These are phyloP conservation scores for Xerocomus spinulosus DNA, from an alignment of 768 basidiomycete species.

Conservation along the genomic window DNA sequence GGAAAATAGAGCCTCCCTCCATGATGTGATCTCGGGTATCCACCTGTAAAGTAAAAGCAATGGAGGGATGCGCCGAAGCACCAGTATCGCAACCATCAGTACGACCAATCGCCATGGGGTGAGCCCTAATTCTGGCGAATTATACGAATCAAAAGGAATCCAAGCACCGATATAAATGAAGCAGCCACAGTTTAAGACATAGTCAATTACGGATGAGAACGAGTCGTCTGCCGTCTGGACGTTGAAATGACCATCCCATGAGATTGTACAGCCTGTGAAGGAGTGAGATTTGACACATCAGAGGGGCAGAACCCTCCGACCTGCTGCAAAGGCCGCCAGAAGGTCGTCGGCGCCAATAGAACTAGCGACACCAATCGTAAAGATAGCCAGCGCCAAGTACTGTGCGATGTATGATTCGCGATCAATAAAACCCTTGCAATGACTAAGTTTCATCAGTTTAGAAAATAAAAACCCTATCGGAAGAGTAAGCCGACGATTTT, in stretches of 20 bases:
- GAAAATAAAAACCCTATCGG: conserved; percentile 59
- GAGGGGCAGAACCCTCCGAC: conserved; percentile 30
- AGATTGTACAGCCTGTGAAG: conserved; percentile 75
- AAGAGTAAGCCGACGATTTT: neutral
- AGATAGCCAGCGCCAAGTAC: conserved; percentile 66
- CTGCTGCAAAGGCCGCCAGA: conserved; percentile 82
- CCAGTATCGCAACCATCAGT: conserved; percentile 62
- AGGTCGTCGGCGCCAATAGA: conserved; percentile 85
- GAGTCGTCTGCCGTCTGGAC: conserved; percentile 75
- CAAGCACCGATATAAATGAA: conserved; percentile 89
- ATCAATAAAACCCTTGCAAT: conserved; percentile 61
- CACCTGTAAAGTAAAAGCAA: conserved; percentile 73
- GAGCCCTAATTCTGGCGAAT: conserved; percentile 53
- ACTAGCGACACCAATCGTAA: conserved; percentile 74
- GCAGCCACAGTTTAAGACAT: conserved; percentile 75
- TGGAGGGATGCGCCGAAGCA: conserved; percentile 76
- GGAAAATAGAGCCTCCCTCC: conserved; percentile 84
- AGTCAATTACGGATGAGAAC: conserved; percentile 88
- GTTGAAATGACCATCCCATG: conserved; percentile 87
- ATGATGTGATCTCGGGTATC: conserved; percentile 81
- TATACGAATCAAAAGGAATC: conserved; percentile 63
- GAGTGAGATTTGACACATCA: neutral
- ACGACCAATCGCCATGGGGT: conserved; percentile 67
- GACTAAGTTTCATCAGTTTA: conserved; percentile 66
- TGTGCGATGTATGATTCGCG: conserved; percentile 87